Evolutionary conservation across 305 asterid species (phyloP).

Genomic region (Solanum hybrid): DNA sequence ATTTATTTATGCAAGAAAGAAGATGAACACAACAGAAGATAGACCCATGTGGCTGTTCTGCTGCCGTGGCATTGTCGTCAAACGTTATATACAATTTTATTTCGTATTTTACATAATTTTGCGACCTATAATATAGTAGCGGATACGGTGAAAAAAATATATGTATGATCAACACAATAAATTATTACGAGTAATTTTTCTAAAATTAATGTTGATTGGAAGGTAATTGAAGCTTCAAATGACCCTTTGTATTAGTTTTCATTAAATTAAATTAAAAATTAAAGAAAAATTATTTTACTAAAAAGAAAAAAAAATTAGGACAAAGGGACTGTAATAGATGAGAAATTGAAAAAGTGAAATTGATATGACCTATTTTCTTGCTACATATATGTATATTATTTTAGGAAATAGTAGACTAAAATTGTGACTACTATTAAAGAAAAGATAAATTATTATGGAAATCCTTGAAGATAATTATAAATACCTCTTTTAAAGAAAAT

Average conservation of each 20-base stretch:
- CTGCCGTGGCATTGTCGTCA: neutral
- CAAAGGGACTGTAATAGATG: neutral
- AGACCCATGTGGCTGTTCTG: neutral
- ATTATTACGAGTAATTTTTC: neutral
- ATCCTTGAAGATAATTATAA: neutral
- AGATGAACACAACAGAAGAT: neutral
- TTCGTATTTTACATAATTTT: neutral
- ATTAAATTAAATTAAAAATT: neutral
- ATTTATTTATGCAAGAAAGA: neutral
- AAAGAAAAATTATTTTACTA: neutral
- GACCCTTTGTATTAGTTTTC: neutral
- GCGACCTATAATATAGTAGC: no score
- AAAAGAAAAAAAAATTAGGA: neutral
- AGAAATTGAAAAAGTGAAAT: neutral
- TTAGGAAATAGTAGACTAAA: neutral
- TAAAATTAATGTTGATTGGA: neutral
- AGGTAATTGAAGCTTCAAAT: neutral
- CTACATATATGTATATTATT: neutral
- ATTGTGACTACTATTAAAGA: neutral
- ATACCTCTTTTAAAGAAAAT: neutral
- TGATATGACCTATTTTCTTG: neutral
- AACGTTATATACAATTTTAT: neutral
- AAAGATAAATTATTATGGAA: neutral
- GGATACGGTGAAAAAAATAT: rapidly evolving
- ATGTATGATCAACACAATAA: neutral